Conservation (phyloP, 805 yeast genomes). For the Starmerella bombicola region DNA sequence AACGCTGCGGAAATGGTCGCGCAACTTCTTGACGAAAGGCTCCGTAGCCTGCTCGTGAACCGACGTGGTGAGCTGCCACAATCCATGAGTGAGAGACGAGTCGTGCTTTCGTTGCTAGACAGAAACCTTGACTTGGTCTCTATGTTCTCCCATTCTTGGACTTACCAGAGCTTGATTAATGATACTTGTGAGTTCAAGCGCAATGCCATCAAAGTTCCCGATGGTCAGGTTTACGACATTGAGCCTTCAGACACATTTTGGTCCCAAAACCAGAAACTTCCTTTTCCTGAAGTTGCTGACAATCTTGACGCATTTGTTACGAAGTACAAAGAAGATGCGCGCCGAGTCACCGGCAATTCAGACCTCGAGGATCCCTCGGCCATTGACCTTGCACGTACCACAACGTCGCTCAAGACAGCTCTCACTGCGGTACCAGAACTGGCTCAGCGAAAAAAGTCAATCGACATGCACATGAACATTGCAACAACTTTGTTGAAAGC, state of each 20-base stretch:
- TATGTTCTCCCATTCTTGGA: conserved; percentile 96
- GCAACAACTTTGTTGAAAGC: conserved; percentile 72
- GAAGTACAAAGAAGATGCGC: conserved; percentile 75
- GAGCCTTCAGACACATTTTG: conserved; percentile 93
- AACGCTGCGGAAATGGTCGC: conserved; percentile 96
- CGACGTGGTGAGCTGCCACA: conserved; percentile 35
- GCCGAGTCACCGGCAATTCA: conserved; percentile 66
- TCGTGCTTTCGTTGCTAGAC: conserved; percentile 72
- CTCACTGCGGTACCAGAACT: conserved; percentile 86
- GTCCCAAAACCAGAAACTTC: conserved; percentile 68
- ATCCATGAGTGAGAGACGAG: conserved; percentile 31
- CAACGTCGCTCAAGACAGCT: conserved; percentile 65
- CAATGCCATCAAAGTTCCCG: conserved; percentile 58
- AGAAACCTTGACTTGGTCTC: conserved; percentile 82
- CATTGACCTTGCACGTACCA: conserved; percentile 63
- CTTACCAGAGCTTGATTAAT: conserved; percentile 89
- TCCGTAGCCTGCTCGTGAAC: conserved; percentile 77
- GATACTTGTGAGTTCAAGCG: conserved; percentile 76
- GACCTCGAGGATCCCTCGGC: conserved; percentile 49
- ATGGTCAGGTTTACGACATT: conserved; percentile 51
- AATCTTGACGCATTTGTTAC: conserved; percentile 77
- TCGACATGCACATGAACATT: conserved; percentile 95
- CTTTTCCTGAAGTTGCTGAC: conserved; percentile 98
- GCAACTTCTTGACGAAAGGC: conserved; percentile 64
- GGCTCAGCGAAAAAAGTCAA: conserved; percentile 71